Base-by-base conservation (phyloP, 1,139 yeast genomes). In the Nadsonia commutata region DNA sequence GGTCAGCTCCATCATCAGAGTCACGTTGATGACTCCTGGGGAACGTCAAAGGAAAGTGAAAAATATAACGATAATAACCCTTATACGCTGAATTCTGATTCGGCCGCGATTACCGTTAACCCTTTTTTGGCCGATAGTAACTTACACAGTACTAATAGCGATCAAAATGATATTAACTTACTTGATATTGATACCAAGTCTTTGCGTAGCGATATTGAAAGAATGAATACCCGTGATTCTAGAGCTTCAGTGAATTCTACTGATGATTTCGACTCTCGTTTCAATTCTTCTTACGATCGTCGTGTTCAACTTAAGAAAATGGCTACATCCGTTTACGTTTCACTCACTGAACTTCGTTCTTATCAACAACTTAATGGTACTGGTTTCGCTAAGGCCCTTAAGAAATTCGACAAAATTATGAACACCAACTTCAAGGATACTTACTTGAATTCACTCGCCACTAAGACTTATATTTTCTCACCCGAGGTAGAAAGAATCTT, bases 401-500 rank as follows among this genome's bases (percentile, higher is more conserved):
- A 88, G 59, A 88, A 88, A 64, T 88, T 83, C 59, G 95, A 88
- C 62, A 88, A 88, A 58, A 78, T 83, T 18, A 67, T 86, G 53
- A 72, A 73, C 49, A 74, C 82, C 39, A 60, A 72, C 36, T 65
- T 83, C 46, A 78, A 78, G 53, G 62, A 64, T 19, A 69, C 67
- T 31, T 67, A 77, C 42, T 56, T 71, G 47, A 59, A 52, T 31
- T 49, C 48, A 9, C 54, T 65, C 33, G 48, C 52, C 18, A 36
- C 50, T 19, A 51, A 49, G 31, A 54, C 71, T 40, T 67, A 74
- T 20, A 64, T 75, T 2, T 80, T 80, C 55, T 51, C 63, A 36
- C 59, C 60, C 1, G 55, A 62, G 1, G 72, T 86, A 1, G 57
- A 71, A 37, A 62, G 59, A 6, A 58, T 58, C 21, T 63, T 81